Conservation (phyloP, 2,329 filamentous ascomycete species). For the Colletotrichum liriopes region DNA sequence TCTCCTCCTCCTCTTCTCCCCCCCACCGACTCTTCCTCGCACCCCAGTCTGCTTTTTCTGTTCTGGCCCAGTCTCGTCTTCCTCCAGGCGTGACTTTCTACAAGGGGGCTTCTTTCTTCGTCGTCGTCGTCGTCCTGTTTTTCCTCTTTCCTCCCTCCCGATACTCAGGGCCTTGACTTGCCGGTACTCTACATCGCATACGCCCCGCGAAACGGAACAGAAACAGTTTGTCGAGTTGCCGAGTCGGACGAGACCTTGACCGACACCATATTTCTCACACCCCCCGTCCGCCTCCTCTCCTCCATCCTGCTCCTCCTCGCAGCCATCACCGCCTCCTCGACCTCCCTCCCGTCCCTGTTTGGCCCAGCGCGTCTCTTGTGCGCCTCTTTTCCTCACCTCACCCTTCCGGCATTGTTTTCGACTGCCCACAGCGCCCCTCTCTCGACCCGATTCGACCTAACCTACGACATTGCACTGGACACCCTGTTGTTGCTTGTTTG, state of each 20-base stretch:
- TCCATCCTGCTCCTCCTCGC: not conserved
- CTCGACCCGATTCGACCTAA: conserved; percentile 19
- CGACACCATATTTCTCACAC: conserved; percentile 23
- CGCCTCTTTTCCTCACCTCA: not conserved
- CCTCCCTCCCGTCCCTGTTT: conserved; percentile 9
- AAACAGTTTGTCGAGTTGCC: conserved; percentile 30
- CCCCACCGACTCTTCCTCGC: conserved; percentile 3
- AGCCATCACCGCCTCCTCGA: conserved; percentile 27
- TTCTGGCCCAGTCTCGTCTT: conserved; percentile 27
- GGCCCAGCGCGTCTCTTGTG: conserved; percentile 15
- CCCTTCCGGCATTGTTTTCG: conserved; percentile 12
- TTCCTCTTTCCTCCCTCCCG: not conserved
- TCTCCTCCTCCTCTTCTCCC: conserved; percentile 1
- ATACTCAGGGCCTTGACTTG: not conserved
- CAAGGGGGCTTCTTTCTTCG: conserved; percentile 19
- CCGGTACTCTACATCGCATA: conserved; percentile 19
- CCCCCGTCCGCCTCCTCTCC: not conserved
- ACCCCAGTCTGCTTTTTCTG: conserved; percentile 30
- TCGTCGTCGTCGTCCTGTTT: not conserved
- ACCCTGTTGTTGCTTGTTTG: conserved; percentile 25
- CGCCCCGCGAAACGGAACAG: conserved; percentile 35
- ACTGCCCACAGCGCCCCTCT: conserved; percentile 10
- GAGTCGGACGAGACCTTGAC: conserved; percentile 21
- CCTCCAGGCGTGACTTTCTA: conserved; percentile 20
- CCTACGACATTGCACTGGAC: conserved; percentile 16